Evolutionary conservation across 345 rosid genomes (phyloP).

Genomic region (Citrus hindsii): DNA sequence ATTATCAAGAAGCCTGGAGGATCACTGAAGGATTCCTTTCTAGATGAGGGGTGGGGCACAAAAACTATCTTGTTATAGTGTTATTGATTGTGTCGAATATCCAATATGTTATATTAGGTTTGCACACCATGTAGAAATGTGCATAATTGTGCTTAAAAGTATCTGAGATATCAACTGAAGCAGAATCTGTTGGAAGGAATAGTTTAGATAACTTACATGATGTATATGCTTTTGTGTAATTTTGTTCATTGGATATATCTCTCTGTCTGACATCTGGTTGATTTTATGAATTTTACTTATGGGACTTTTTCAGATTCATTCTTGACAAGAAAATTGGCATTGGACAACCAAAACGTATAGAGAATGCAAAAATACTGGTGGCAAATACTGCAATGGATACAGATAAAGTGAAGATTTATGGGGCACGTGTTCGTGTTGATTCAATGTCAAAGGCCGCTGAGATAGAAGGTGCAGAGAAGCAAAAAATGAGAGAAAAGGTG

Average conservation of each 20-base stretch:
- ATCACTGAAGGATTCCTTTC: constrained; percentile 84
- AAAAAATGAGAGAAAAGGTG: constrained; percentile 97
- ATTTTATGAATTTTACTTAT: constrained; percentile 1
- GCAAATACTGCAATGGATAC: constrained; percentile 99
- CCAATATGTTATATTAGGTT: neutral
- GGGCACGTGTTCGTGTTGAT: constrained; percentile 99
- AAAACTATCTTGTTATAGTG: neutral
- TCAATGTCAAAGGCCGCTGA: constrained; percentile 97
- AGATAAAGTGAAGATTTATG: constrained; percentile 96
- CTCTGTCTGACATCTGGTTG: neutral
- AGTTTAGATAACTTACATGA: neutral
- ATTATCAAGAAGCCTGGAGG: constrained; percentile 99
- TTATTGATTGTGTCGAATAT: neutral
- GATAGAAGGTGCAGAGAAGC: constrained; percentile 98
- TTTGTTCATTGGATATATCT: neutral
- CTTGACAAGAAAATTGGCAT: constrained; percentile 99
- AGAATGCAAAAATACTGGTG: constrained; percentile 92
- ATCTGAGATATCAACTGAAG: neutral
- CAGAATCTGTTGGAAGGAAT: neutral
- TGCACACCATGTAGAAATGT: neutral
- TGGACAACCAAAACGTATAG: constrained; percentile 96
- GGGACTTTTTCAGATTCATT: constrained; percentile 55
- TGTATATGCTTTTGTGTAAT: neutral
- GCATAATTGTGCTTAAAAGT: neutral
- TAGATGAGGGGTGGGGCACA: constrained; percentile 90